Percentiles rank a stretch among this genome's conserved stretches.
Conservation (phyloP, 2,329 filamentous ascomycete genomes). For the Alternaria tenuissima region DNA sequence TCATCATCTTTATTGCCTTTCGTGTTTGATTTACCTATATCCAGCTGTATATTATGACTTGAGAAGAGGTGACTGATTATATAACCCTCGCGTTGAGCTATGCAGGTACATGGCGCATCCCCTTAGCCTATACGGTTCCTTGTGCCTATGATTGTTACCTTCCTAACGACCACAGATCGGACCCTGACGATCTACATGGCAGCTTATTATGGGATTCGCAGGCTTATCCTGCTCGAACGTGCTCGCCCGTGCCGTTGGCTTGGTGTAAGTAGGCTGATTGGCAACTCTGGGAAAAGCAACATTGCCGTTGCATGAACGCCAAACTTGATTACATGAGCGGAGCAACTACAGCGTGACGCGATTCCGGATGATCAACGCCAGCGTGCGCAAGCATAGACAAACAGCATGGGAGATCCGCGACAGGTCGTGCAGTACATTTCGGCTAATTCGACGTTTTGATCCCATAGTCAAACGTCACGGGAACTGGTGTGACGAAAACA, state of each 20-base stretch:
- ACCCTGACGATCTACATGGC: slow-evolving; percentile 4
- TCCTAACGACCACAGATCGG: neutral
- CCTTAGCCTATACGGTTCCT: neutral
- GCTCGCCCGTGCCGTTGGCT: neutral
- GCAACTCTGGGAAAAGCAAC: neutral
- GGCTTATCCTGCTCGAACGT: neutral
- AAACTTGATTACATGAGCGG: neutral
- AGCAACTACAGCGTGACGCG: neutral
- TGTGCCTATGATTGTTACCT: neutral
- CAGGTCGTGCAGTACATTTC: neutral
- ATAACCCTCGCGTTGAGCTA: neutral
- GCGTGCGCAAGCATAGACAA: neutral
- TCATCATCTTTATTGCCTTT: neutral
- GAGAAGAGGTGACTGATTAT: neutral
- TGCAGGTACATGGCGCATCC: neutral
- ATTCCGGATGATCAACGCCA: neutral
- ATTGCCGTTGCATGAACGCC: neutral
- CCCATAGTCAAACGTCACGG: neutral
- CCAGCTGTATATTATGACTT: neutral
- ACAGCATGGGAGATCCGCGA: neutral
- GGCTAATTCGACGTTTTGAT: neutral
- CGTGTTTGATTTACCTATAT: neutral
- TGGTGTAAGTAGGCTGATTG: neutral
- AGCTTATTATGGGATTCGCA: neutral
- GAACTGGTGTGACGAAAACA: neutral